Base-by-base conservation (phyloP, 2,329 filamentous ascomycete species). In the Podosphaera fusca region DNA sequence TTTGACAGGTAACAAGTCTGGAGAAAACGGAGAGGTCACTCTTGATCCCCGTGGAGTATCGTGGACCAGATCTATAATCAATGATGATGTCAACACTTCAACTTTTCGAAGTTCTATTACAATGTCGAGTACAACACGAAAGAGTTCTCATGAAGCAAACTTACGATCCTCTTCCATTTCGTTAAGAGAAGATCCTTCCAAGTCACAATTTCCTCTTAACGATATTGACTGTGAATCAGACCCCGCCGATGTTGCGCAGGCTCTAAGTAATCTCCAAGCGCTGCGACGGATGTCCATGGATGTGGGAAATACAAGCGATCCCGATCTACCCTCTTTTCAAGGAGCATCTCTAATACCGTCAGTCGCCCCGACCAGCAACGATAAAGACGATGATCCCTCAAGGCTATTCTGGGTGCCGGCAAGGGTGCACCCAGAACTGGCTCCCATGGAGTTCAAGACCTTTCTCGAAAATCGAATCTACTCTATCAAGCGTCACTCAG, bases 351-450 rank as follows among this genome's bases (percentile, higher is more conserved):
- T 81, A 45, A 78, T 87, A 71, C 82, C 85, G 2, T 76, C 83
- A 21, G 77, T 83, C 60, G 83, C 85, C 21, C 85, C 86, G 1
- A 80, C 75, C 2, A 79, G 81, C 36, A 78, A 80, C 59, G 84
- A 87, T 60, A 84, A 94, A 64, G 88, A 94, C 67, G 84, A 88
- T 64, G 90, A 96, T 67, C 81, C 87, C 6, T 88, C 89, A 1
- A 79, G 88, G 60, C 72, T 96, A 59, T 85, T 96, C 62, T 98
- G 92, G 92, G 92, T 98, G 4, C 92, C 92, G 4, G 92, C 92
- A 31, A 81, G 88, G 58, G 77, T 98, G 34, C 92, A 98, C 65
- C 92, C 92, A 0, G 92, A 98, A 69, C 74, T 98, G 54, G 92
- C 92, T 2, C 92, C 92, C 0, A 88, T 85, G 66, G 92, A 95